Evolutionary conservation across 805 yeast genomes (phyloP).

Genomic region (Candida nemodendra): DNA sequence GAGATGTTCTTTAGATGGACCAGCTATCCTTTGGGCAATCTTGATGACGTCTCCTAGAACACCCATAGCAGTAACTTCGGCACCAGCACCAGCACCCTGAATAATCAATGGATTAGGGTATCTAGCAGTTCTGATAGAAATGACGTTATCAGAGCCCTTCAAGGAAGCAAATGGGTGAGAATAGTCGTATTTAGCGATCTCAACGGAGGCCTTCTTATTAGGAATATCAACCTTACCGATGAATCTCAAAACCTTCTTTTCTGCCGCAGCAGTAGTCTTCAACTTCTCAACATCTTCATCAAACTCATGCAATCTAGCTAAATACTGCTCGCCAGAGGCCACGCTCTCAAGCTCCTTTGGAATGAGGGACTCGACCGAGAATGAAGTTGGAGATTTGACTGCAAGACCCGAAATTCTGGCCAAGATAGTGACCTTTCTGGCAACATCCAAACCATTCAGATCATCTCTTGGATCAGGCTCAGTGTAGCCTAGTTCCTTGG

Average conservation of each 20-base stretch:
- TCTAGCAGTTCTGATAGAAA: constrained; percentile 87
- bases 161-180: constrained; percentile 95
- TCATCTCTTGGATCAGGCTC: constrained; percentile 99
- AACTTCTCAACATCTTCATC: constrained; percentile 77
- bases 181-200: constrained; percentile 79
- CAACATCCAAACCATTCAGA: constrained; percentile 95
- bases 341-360: constrained; percentile 81
- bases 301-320: constrained; percentile 76
- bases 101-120: constrained; percentile 89
- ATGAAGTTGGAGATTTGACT: constrained; percentile 84
- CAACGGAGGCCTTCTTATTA: constrained; percentile 71
- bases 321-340: constrained; percentile 70
- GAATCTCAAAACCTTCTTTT: constrained; percentile 86
- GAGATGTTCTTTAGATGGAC: constrained; percentile 1
- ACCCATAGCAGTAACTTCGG: constrained; percentile 70
- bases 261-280: constrained; percentile 76
- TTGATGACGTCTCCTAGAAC: constrained; percentile 91
- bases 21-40: constrained; percentile 80
- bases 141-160: constrained; percentile 94
- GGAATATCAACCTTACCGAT: constrained; percentile 87
- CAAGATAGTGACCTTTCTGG: constrained; percentile 94
- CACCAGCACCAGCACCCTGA: constrained; percentile 97
- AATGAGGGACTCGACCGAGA: constrained; percentile 91
- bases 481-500: constrained; percentile 91
- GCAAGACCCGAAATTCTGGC: constrained; percentile 89